These are phyloP conservation scores for Geotrichum restrictum DNA, from an alignment of 1,139 yeast genomes.

Conservation along the genomic window DNA sequence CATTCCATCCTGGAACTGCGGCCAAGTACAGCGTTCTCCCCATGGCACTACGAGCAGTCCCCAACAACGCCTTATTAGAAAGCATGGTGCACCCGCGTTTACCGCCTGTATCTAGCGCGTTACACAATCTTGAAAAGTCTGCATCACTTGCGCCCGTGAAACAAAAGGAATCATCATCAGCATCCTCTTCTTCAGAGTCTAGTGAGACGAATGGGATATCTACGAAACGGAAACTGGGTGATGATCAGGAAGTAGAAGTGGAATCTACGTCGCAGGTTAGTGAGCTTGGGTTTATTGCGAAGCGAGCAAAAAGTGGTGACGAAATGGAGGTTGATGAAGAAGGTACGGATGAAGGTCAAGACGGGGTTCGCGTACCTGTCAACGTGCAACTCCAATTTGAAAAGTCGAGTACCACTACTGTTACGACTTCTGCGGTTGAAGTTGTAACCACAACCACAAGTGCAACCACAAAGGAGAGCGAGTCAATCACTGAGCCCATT, in stretches of 20 bases:
- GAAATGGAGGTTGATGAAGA: constrained; percentile 25
- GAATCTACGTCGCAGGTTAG: constrained; percentile 24
- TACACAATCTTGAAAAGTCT: constrained; percentile 14
- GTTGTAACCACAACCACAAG: not conserved
- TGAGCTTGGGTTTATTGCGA: constrained; percentile 21
- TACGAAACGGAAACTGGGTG: constrained; percentile 14
- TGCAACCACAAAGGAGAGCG: not conserved
- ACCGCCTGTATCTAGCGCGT: constrained; percentile 47
- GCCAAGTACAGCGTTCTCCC: constrained; percentile 64
- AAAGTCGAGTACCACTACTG: not conserved
- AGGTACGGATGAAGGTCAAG: constrained; percentile 15
- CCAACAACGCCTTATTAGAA: constrained; percentile 46
- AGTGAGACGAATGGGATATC: not conserved
- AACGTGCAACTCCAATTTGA: constrained; percentile 26
- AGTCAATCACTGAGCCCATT: not conserved
- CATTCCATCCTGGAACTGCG: constrained; percentile 61
- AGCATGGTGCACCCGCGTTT: constrained; percentile 71
- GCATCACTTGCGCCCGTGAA: not conserved
- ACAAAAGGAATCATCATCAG: not conserved
- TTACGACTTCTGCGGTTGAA: not conserved
- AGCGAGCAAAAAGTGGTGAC: constrained; percentile 17
- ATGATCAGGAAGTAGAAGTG: constrained; percentile 32
- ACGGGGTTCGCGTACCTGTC: constrained; percentile 16
- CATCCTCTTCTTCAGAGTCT: too few species aligned
- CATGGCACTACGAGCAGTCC: constrained; percentile 50